Conservation (phyloP, 2,329 filamentous ascomycete genomes). For the Xylaria sp. region DNA sequence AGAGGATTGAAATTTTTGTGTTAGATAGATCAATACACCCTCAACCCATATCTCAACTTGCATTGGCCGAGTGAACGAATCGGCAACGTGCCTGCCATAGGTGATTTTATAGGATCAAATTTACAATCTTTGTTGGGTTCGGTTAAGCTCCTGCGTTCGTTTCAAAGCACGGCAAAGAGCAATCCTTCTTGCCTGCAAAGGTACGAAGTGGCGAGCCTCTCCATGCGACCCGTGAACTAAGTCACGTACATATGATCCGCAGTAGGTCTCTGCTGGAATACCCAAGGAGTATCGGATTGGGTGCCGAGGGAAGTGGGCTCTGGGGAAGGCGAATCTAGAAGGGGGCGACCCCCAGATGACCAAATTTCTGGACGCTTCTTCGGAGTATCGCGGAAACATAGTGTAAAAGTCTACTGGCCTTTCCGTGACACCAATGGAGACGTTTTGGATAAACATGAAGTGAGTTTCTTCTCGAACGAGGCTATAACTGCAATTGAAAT, state of each 20-base stretch:
- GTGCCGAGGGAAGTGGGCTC: not conserved
- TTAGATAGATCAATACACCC: not conserved
- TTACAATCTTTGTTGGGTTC: not conserved
- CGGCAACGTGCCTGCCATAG: not conserved
- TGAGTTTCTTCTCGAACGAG: not conserved
- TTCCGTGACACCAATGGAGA: not conserved
- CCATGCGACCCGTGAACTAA: not conserved
- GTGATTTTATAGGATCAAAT: not conserved
- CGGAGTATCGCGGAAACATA: too few species aligned
- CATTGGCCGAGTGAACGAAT: not conserved
- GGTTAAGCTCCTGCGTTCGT: constrained; percentile 1
- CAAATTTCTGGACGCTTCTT: not conserved
- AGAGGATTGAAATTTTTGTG: not conserved
- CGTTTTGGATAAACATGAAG: not conserved
- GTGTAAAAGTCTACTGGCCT: too few species aligned
- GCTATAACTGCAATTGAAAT: not conserved
- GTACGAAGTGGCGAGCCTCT: not conserved
- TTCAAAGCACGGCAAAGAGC: too few species aligned
- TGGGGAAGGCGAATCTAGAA: not conserved
- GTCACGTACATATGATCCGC: not conserved
- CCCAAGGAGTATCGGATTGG: not conserved
- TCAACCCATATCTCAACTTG: not conserved
- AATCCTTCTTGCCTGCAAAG: too few species aligned
- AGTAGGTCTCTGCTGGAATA: not conserved
- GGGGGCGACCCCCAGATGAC: not conserved